Conservation (phyloP, 768 basidiomycete species). For the Macrolepiota dolichaula region DNA sequence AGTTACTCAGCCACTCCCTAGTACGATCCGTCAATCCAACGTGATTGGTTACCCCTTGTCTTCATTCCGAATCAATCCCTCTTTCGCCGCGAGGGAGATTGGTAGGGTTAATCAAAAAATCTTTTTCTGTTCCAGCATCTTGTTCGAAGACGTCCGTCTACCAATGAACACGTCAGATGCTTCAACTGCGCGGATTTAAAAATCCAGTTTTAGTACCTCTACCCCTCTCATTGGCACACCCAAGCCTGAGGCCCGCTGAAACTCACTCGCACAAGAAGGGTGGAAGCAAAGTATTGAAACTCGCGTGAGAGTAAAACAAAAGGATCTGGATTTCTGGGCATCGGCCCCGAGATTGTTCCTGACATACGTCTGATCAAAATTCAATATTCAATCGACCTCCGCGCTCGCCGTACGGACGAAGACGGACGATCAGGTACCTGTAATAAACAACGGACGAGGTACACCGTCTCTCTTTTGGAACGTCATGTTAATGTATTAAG, state of each 20-base stretch:
- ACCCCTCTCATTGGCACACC: background rate
- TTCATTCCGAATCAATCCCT: background rate
- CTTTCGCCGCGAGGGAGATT: background rate
- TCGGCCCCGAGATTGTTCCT: constrained; percentile 8
- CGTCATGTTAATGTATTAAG: background rate
- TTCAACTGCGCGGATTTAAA: background rate
- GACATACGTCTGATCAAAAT: background rate
- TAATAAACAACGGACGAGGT: background rate
- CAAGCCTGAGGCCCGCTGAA: background rate
- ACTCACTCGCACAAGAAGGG: background rate
- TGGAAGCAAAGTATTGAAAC: background rate
- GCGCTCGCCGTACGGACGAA: no score
- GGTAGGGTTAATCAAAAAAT: background rate
- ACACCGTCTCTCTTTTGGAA: background rate
- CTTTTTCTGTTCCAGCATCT: background rate
- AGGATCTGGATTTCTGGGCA: background rate
- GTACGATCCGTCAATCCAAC: background rate
- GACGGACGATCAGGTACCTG: background rate
- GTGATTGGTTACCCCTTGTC: background rate
- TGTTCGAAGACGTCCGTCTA: background rate
- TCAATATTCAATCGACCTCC: no score
- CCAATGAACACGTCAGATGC: background rate
- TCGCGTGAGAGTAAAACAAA: background rate
- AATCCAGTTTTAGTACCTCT: background rate
- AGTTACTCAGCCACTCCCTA: background rate